Conservation (phyloP, 441 rosid species). For the Adansonia rubrostipa region DNA sequence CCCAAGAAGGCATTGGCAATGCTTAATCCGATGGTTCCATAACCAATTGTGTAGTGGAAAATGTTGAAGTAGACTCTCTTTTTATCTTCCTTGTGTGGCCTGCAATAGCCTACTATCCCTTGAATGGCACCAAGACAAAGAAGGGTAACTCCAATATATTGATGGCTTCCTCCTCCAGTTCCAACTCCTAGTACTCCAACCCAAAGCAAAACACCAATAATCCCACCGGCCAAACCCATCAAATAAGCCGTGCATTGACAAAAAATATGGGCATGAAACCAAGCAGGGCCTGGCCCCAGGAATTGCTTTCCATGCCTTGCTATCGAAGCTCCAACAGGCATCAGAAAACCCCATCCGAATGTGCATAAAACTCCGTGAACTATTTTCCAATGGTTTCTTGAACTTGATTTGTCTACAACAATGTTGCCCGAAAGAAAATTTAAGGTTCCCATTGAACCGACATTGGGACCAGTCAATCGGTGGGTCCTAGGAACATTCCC, state of each 20-base stretch:
- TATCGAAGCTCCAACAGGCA: slow-evolving; percentile 24
- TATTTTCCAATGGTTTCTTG: neutral
- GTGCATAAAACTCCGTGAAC: slow-evolving; percentile 24
- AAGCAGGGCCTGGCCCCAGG: no score
- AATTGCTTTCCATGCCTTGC: slow-evolving; percentile 20
- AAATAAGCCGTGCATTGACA: neutral
- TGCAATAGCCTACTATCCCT: slow-evolving; percentile 7
- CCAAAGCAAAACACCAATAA: slow-evolving; percentile 20
- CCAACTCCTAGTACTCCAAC: neutral
- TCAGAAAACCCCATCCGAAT: slow-evolving; percentile 22
- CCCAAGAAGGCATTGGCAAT: slow-evolving; percentile 21
- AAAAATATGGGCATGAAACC: slow-evolving; percentile 23
- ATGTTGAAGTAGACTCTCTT: slow-evolving; percentile 26
- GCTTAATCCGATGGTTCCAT: slow-evolving; percentile 8
- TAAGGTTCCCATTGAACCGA: slow-evolving; percentile 17
- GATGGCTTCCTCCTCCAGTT: neutral
- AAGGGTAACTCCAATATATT: slow-evolving; percentile 19
- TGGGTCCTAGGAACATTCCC: slow-evolving; percentile 16
- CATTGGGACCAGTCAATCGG: neutral
- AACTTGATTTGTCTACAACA: neutral
- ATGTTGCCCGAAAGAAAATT: slow-evolving; percentile 15
- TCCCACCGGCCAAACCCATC: slow-evolving; percentile 23
- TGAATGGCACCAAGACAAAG: slow-evolving; percentile 9
- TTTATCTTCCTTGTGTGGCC: slow-evolving; percentile 22
- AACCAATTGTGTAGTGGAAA: slow-evolving; percentile 18